These are phyloP conservation scores for Aspergillus novofumigatus DNA, from an alignment of 2,329 filamentous ascomycete species.

Conservation along the genomic window DNA sequence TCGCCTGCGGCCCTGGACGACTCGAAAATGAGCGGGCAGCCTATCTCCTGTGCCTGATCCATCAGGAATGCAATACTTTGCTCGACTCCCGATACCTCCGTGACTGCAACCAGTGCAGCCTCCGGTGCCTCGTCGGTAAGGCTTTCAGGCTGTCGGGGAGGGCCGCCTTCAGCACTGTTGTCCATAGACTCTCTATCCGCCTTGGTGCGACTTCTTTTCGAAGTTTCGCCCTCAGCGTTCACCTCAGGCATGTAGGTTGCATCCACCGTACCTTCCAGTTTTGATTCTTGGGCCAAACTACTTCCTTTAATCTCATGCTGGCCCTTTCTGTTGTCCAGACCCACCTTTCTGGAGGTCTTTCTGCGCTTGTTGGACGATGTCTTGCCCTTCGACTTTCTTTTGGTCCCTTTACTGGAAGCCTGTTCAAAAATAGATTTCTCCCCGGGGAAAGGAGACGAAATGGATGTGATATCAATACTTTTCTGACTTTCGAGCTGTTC, in stretches of 20 bases:
- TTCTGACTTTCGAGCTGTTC: neutral
- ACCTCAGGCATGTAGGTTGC: neutral
- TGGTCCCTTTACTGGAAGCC: neutral
- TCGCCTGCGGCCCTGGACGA: neutral
- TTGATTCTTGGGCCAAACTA: neutral
- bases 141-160: neutral
- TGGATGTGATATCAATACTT: conserved; percentile 7
- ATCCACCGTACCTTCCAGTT: neutral
- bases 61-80: neutral
- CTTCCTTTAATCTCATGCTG: neutral
- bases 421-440: conserved; percentile 1
- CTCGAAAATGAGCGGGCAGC: neutral
- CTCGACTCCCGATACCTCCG: neutral
- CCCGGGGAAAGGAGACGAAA: conserved; percentile 13
- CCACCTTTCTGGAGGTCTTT: neutral
- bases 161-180: neutral
- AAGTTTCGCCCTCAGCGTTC: neutral
- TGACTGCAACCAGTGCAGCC: neutral
- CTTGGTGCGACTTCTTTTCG: neutral
- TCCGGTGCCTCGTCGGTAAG: neutral
- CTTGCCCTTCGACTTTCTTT: conserved; percentile 4
- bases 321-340: neutral
- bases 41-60: neutral
- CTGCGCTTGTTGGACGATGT: neutral
- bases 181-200: neutral